Evolutionary conservation across 495 filamentous ascomycete genomes (phyloP).

Genomic region (Penicillium canariense): DNA sequence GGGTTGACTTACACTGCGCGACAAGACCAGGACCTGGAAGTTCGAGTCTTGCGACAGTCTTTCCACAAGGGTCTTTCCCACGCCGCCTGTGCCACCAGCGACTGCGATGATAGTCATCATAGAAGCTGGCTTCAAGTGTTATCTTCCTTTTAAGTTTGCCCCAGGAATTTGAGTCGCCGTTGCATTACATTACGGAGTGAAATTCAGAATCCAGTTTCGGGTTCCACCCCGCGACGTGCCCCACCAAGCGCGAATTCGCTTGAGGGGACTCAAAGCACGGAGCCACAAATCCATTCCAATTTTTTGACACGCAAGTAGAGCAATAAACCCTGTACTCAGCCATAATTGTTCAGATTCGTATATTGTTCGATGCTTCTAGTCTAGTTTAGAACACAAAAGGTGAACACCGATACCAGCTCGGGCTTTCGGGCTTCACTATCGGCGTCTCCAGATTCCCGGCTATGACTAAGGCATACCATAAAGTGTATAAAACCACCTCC

Average conservation of each 20-base stretch:
- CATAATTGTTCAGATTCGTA: background rate
- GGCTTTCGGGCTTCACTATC: conserved; percentile 31
- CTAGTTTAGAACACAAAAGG: background rate
- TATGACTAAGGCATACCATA: conserved; percentile 22
- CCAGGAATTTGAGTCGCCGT: background rate
- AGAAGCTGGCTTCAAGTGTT: background rate
- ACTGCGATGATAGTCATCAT: conserved; percentile 47
- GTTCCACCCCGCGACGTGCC: conserved; percentile 10
- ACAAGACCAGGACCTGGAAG: conserved; percentile 45
- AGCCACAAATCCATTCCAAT: background rate
- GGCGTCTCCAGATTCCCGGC: conserved; percentile 12
- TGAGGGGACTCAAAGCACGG: background rate
- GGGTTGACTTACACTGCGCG: conserved; percentile 27
- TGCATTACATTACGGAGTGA: background rate
- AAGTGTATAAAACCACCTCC: conserved; percentile 24
- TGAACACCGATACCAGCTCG: conserved; percentile 15
- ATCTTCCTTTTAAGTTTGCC: background rate
- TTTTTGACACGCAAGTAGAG: no score
- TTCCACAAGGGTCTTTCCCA: conserved; percentile 53
- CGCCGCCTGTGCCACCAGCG: conserved; percentile 51
- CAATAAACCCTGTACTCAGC: background rate
- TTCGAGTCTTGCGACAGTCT: conserved; percentile 34
- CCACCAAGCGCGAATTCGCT: conserved; percentile 10
- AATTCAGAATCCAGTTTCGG: conserved; percentile 2
- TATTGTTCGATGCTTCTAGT: background rate